Evolutionary conservation across 2,329 filamentous ascomycete species (phyloP).

Genomic region (Massarina eburnea): DNA sequence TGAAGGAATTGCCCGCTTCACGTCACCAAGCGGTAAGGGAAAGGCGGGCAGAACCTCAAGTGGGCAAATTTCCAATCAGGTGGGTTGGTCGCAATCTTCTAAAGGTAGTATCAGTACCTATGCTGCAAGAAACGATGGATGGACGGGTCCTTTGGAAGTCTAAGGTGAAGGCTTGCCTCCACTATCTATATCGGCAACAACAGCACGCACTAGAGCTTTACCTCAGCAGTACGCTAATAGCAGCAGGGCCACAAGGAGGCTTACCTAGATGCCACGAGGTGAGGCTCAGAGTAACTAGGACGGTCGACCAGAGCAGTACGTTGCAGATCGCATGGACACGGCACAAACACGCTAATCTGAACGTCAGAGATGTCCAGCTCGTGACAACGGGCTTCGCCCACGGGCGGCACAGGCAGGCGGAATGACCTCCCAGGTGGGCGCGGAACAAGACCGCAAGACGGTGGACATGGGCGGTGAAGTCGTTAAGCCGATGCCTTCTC

Average conservation of each 20-base stretch:
- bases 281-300: conserved; percentile 13
- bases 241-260: conserved; percentile 11
- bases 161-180: conserved; percentile 12
- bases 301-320: conserved; percentile 11
- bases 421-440: conserved; percentile 20
- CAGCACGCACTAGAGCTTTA: conserved; percentile 13
- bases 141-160: conserved; percentile 5
- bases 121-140: conserved; percentile 14
- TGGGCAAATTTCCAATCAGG: conserved; percentile 6
- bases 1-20: conserved; percentile 22
- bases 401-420: conserved; percentile 3
- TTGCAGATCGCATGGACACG: conserved; percentile 24
- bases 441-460: not conserved
- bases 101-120: not conserved
- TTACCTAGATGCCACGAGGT: conserved; percentile 32
- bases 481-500: conserved; percentile 20
- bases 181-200: conserved; percentile 25
- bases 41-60: conserved; percentile 9
- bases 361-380: conserved; percentile 18
- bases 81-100: not conserved
- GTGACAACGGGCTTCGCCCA: conserved; percentile 20
- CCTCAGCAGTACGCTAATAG: conserved; percentile 23
- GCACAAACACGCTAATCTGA: conserved; percentile 35
- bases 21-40: conserved; percentile 21
- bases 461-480: no score